Base-by-base conservation (phyloP, 208 protist species). In the Leishmania guyanensis region DNA sequence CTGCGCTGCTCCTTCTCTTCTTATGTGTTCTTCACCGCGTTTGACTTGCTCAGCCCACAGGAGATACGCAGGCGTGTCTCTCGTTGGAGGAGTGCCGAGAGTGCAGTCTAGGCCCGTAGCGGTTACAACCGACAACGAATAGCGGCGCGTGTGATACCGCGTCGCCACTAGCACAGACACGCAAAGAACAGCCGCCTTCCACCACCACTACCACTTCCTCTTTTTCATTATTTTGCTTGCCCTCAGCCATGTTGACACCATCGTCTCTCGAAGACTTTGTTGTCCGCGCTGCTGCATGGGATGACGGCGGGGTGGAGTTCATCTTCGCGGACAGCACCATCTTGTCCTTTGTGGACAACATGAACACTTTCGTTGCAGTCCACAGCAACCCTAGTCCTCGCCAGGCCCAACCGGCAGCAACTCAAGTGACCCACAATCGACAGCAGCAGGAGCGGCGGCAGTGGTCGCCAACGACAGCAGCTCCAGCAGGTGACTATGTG, bases 361-460 rank as follows among this genome's bases (percentile, higher is more conserved):
- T 97, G 94, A 89, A 92, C 86, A 96, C 92, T 16, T 96, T 95
- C 77, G 92, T 95, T 26, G 90, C 90, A 22, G 83, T 97, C 26
- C 72, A 68, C 58, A 79, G 81, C 33, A 68, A 33, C 8, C 72
- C 72, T 43, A 54, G 39, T 33, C 2, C 48, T 73, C 69, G 36
- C 46, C 43, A 73, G 3, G 1, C 43, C 12, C 62, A 20, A 73
- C 75, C 33, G 20, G 12, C 56, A 70, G 26, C 60, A 26, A 73
- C 26, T 20, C 69, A 73, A 36, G 51, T 36, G n/a, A 43, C 33
- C 3, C 48, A 68, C 29, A 53, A 60, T 65, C 26, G 12, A 36
- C 14, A 46, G 72, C 22, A 62, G 10, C 50, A 62, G 72, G 29
- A 58, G 17, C 33, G 29, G 33, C 72, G 51, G 72, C 72, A 5